These are phyloP conservation scores for Microbotryomycetes sp. DNA, from an alignment of 1,284 basidiomycete genomes.

Conservation along the genomic window DNA sequence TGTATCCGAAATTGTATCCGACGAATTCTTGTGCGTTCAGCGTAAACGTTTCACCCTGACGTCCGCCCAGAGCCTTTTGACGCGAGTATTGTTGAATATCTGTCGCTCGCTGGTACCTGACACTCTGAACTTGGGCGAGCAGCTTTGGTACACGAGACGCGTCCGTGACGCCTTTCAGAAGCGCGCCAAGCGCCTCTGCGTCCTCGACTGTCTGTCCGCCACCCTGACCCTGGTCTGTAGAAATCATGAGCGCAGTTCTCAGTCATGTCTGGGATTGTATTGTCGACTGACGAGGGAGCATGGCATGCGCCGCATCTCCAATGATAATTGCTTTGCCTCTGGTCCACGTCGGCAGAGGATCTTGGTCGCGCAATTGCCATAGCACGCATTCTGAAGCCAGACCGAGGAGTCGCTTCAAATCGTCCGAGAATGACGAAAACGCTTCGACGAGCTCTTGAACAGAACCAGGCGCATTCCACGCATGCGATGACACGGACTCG, in stretches of 20 bases:
- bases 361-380: conserved; percentile 40
- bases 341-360: conserved; percentile 35
- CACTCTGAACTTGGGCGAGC: conserved; percentile 27
- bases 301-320: conserved; percentile 40
- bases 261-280: too few relatives aligned
- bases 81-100: conserved; percentile 34
- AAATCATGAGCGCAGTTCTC: not conserved
- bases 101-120: conserved; percentile 34
- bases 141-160: conserved; percentile 11
- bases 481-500: too few relatives aligned
- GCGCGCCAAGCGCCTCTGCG: conserved; percentile 32
- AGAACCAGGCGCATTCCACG: conserved; percentile 34
- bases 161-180: conserved; percentile 12
- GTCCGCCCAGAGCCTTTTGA: conserved; percentile 25
- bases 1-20: conserved; percentile 34
- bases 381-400: conserved; percentile 31
- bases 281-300: conserved; percentile 14
- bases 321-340: conserved; percentile 36
- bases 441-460: conserved; percentile 30
- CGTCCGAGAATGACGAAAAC: conserved; percentile 30
- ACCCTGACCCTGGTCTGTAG: conserved; percentile 33
- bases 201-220: conserved; percentile 35
- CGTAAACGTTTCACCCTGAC: too few relatives aligned
- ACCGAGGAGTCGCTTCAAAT: conserved; percentile 37
- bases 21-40: conserved; percentile 32